A percentile compares a stretch with the other conserved stretches of the same genome.
These are phyloP conservation scores for Fusarium subtropicale DNA, from an alignment of 2,329 filamentous ascomycete species.

Conservation along the genomic window DNA sequence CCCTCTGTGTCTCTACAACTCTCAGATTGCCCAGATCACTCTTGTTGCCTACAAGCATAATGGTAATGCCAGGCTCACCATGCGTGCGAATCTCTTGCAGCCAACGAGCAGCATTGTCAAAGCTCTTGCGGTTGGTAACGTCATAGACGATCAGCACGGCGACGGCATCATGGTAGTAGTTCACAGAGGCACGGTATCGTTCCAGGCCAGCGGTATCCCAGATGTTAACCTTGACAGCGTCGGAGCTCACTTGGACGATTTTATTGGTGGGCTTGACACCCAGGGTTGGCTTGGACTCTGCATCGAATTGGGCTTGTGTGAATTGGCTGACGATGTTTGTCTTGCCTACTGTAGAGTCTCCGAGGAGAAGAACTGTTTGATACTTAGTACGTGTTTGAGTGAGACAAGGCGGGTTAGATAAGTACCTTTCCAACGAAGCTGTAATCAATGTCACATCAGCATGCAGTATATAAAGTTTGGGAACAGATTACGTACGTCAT, in stretches of 20 bases:
- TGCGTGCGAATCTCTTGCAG: neutral
- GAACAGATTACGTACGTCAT: neutral
- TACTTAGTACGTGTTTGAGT: neutral
- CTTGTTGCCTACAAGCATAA: slow-evolving; percentile 16
- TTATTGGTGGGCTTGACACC: slow-evolving; percentile 14
- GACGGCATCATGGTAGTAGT: neutral
- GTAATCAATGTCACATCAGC: neutral
- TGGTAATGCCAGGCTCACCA: neutral
- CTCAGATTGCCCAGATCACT: neutral
- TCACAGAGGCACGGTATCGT: neutral
- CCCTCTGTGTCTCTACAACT: neutral
- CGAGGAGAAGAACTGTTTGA: neutral
- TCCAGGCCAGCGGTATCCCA: slow-evolving; percentile 16
- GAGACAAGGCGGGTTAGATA: too few relatives aligned
- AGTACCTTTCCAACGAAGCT: slow-evolving; percentile 5
- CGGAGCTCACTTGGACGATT: neutral
- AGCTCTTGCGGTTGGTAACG: slow-evolving; percentile 2
- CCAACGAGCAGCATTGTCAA: neutral
- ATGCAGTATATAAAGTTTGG: neutral
- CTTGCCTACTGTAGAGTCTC: slow-evolving; percentile 10
- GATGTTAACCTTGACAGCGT: neutral
- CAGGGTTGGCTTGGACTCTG: neutral
- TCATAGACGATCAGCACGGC: slow-evolving; percentile 4
- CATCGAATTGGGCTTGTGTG: neutral
- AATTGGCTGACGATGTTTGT: slow-evolving; percentile 17